phyloP scores from a whole-genome alignment of 2,329 filamentous ascomycete species.

The Dendrostoma leiphaemia region DNA sequence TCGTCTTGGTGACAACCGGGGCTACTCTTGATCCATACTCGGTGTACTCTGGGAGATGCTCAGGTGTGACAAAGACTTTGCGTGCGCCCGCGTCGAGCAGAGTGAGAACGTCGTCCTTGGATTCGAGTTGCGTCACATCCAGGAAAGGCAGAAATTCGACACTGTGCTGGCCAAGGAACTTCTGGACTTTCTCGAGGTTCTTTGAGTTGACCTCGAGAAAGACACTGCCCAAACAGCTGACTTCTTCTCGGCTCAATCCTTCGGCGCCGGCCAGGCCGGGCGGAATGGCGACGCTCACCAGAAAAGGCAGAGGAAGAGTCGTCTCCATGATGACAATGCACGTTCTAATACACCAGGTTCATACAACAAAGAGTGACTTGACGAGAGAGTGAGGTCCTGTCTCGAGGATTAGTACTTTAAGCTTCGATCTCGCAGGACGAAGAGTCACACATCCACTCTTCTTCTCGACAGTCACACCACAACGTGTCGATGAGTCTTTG shows the following conservation, averaged over 20 bases:
- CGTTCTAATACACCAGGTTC: background rate
- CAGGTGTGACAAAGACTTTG: slow-evolving; percentile 76
- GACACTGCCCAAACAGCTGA: slow-evolving; percentile 57
- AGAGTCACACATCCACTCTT: background rate
- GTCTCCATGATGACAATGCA: slow-evolving; percentile 53
- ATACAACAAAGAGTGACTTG: too few relatives aligned
- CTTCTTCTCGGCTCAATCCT: slow-evolving; percentile 55
- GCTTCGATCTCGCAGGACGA: background rate
- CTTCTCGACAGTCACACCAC: slow-evolving; percentile 13
- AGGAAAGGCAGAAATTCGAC: slow-evolving; percentile 65
- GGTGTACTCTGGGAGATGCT: slow-evolving; percentile 60
- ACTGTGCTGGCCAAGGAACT: slow-evolving; percentile 48
- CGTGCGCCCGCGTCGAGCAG: slow-evolving; percentile 83
- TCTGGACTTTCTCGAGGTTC: slow-evolving; percentile 40
- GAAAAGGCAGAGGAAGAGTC: slow-evolving; percentile 61
- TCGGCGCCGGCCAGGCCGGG: slow-evolving; percentile 44
- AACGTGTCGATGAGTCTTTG: slow-evolving; percentile 13
- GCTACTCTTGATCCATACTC: slow-evolving; percentile 57
- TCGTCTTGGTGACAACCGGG: slow-evolving; percentile 41
- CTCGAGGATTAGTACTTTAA: too few relatives aligned
- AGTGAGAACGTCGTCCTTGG: slow-evolving; percentile 70
- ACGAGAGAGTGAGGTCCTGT: too few relatives aligned
- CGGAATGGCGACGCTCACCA: slow-evolving; percentile 55
- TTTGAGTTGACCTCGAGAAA: slow-evolving; percentile 51
- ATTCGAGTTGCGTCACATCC: slow-evolving; percentile 69